phyloP scores from a whole-genome alignment of 2,329 filamentous ascomycete genomes.

The Apiospora arundinis region DNA sequence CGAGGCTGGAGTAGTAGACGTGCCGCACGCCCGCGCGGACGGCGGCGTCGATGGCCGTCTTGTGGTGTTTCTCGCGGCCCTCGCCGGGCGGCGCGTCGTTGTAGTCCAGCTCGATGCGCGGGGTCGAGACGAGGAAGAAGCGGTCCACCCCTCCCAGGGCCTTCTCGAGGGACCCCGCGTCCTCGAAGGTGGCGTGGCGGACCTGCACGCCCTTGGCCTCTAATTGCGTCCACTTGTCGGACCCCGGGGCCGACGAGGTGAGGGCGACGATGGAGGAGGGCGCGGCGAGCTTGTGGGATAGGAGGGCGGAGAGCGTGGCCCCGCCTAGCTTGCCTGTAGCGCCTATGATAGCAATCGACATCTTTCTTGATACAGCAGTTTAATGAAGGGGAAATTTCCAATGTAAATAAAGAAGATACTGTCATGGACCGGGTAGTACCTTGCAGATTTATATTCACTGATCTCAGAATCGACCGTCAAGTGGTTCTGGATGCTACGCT shows the following conservation, averaged over 20 bases:
- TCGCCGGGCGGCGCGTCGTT: conserved; percentile 34
- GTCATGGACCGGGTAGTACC: no score
- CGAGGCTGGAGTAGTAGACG: conserved; percentile 66
- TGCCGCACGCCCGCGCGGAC: conserved; percentile 56
- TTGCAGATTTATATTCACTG: no score
- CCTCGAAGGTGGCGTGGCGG: conserved; percentile 59
- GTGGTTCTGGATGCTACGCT: background rate
- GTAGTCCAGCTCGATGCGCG: conserved; percentile 35
- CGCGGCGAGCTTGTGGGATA: conserved; percentile 42
- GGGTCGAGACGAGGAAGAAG: conserved; percentile 59
- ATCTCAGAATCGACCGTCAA: background rate
- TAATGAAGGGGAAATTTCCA: background rate
- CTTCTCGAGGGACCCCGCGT: conserved; percentile 48
- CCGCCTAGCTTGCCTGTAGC: conserved; percentile 59
- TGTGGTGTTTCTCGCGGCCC: conserved; percentile 47
- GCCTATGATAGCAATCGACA: conserved; percentile 51
- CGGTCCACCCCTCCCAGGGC: conserved; percentile 57
- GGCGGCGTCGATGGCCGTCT: conserved; percentile 58
- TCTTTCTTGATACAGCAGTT: no score
- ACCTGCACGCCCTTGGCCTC: conserved; percentile 51
- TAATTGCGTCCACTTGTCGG: conserved; percentile 45
- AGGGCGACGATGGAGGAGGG: conserved; percentile 36
- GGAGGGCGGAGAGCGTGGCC: conserved; percentile 56
- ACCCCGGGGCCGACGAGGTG: conserved; percentile 51
- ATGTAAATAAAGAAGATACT: background rate